A percentile compares a stretch with the other conserved stretches of the same genome.
phyloP scores from a whole-genome alignment of 805 yeast species.

The Pichia insulana region DNA sequence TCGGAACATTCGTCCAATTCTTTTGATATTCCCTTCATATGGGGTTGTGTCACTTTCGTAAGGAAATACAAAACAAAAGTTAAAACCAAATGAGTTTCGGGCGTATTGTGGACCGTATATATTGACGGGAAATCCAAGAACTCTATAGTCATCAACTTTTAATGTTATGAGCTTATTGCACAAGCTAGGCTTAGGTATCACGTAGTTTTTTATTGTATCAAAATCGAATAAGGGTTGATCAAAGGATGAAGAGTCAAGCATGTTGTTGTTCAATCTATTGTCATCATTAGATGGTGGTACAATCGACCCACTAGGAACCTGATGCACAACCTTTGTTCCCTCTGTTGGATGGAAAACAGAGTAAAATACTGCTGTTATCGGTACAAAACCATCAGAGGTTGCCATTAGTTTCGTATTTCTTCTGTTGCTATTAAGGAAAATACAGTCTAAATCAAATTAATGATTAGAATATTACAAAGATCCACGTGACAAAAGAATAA shows the following conservation, averaged over 20 bases:
- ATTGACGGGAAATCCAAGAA: conserved; percentile 85
- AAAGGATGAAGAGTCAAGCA: conserved; percentile 26
- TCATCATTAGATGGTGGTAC: conserved; percentile 29
- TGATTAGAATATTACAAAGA: too few relatives aligned
- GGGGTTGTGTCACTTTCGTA: conserved; percentile 75
- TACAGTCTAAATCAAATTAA: too few relatives aligned
- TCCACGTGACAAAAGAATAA: too few relatives aligned
- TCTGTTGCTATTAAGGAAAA: neutral
- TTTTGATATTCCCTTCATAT: conserved; percentile 74
- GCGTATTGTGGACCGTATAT: conserved; percentile 69
- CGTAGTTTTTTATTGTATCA: conserved; percentile 78
- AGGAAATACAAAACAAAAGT: conserved; percentile 85
- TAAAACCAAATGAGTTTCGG: conserved; percentile 87
- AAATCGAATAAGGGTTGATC: conserved; percentile 55
- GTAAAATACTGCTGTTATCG: conserved; percentile 82
- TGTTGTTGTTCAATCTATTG: conserved; percentile 6
- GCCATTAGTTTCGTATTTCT: conserved; percentile 16
- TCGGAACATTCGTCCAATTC: conserved; percentile 82
- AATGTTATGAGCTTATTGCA: conserved; percentile 77
- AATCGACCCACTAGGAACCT: conserved; percentile 75
- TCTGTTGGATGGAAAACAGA: conserved; percentile 92
- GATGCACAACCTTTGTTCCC: conserved; percentile 86
- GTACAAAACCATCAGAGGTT: conserved; percentile 57
- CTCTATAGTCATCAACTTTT: conserved; percentile 57
- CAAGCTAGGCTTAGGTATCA: conserved; percentile 87